These are phyloP conservation scores for Xylaria sp. DNA, from an alignment of 2,329 filamentous ascomycete genomes.

Conservation along the genomic window DNA sequence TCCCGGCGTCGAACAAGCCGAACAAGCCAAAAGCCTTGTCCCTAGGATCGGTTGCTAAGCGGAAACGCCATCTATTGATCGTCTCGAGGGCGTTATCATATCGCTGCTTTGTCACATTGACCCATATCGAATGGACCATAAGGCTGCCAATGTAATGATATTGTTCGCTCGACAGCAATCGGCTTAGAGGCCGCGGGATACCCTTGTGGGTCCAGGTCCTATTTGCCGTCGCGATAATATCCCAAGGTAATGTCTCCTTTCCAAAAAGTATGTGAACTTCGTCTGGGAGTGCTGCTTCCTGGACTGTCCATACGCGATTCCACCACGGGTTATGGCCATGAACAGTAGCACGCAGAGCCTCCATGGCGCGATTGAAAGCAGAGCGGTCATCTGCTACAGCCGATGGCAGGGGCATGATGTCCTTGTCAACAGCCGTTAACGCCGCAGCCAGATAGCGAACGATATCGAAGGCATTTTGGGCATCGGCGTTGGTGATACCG, in stretches of 20 bases:
- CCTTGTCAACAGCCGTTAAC: neutral
- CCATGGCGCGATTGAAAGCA: too few species aligned
- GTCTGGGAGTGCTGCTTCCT: neutral
- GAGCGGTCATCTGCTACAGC: too few species aligned
- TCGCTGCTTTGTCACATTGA: constrained; percentile 3
- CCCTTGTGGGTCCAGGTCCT: neutral
- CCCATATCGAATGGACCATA: neutral
- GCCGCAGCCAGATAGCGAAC: neutral
- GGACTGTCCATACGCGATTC: neutral
- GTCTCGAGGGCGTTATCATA: constrained; percentile 1
- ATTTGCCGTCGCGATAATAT: neutral
- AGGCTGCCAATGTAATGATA: neutral
- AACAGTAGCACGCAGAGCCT: neutral
- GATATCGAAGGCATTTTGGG: neutral
- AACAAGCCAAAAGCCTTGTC: constrained; percentile 9
- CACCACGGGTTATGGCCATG: neutral
- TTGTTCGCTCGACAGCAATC: too few species aligned
- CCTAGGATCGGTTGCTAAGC: constrained; percentile 1
- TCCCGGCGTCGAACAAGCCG: neutral
- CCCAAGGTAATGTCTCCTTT: neutral
- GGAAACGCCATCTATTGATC: constrained; percentile 7
- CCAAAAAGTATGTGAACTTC: neutral
- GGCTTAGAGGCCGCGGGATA: neutral
- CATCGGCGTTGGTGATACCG: neutral
- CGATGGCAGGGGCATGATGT: too few species aligned